phyloP scores from a whole-genome alignment of 345 rosid species.

The Citrus cavaleriei region DNA sequence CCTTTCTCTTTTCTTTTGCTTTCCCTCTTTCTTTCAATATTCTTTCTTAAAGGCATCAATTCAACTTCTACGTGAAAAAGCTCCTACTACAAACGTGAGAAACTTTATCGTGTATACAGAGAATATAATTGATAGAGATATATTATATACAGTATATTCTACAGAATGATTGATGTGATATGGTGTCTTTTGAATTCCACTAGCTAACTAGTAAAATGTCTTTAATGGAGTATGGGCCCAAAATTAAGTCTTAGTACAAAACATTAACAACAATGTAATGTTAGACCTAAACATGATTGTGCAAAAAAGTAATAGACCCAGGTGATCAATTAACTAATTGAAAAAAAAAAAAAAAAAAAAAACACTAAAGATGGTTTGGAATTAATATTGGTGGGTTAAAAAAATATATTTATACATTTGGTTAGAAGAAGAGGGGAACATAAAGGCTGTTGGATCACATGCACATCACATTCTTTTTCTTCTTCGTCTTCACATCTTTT shows the following conservation, averaged over 20 bases:
- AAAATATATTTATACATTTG: conserved; percentile 21
- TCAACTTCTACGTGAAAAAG: conserved; percentile 34
- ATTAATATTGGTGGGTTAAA: background rate
- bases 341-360: conserved; percentile 25
- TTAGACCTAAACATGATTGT: conserved; percentile 39
- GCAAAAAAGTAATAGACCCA: conserved; percentile 14
- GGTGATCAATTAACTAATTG: conserved; percentile 22
- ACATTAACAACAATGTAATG: conserved; percentile 20
- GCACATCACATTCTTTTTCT: conserved; percentile 55
- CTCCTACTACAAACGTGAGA: conserved; percentile 17
- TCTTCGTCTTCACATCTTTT: conserved; percentile 50
- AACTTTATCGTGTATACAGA: conserved; percentile 22
- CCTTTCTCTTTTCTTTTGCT: background rate
- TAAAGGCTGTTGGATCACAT: conserved; percentile 83
- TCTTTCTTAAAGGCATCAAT: conserved; percentile 26
- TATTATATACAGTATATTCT: background rate
- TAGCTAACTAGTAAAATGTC: conserved; percentile 33
- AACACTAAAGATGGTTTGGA: background rate
- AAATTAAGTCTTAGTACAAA: conserved; percentile 13
- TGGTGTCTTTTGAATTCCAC: conserved; percentile 32
- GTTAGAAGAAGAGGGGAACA: conserved; percentile 63
- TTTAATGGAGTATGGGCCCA: conserved; percentile 31
- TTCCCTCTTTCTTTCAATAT: background rate
- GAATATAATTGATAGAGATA: background rate
- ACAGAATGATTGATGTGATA: conserved; percentile 18